A percentile compares a stretch with the other conserved stretches of the same genome.
Evolutionary conservation across 306 rosid species (phyloP).

Genomic region (Malus fusca): DNA sequence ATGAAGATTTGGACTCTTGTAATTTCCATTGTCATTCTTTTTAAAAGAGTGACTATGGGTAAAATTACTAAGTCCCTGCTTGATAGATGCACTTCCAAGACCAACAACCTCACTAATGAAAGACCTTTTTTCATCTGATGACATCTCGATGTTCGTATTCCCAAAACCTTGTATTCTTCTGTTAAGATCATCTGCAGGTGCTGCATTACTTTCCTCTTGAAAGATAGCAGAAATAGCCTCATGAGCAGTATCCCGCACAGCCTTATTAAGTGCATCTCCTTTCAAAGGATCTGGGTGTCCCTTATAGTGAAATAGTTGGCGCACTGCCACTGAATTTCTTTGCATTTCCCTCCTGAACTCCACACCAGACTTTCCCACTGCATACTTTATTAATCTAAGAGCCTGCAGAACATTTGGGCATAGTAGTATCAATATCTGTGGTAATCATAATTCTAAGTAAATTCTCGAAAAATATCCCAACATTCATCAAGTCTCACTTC

Average conservation of each 20-base stretch:
- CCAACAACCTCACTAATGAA: slow-evolving; percentile 97
- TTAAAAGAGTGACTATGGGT: slow-evolving; percentile 68
- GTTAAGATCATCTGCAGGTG: slow-evolving; percentile 75
- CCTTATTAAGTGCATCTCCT: slow-evolving; percentile 91
- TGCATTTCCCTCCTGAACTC: slow-evolving; percentile 99
- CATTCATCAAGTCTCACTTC: neutral
- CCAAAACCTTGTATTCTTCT: slow-evolving; percentile 96
- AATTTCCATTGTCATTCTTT: slow-evolving; percentile 74
- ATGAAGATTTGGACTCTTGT: slow-evolving; percentile 81
- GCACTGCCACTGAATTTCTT: slow-evolving; percentile 84
- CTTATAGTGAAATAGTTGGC: slow-evolving; percentile 83
- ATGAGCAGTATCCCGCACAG: slow-evolving; percentile 88
- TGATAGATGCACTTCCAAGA: slow-evolving; percentile 91
- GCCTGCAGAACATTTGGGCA: slow-evolving; percentile 45
- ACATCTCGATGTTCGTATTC: slow-evolving; percentile 58
- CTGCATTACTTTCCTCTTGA: slow-evolving; percentile 63
- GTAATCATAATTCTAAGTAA: neutral
- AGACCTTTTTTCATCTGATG: slow-evolving; percentile 66
- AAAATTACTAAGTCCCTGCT: slow-evolving; percentile 79
- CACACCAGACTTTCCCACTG: slow-evolving; percentile 85
- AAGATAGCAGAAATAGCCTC: slow-evolving; percentile 79
- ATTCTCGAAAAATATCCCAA: neutral
- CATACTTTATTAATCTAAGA: slow-evolving; percentile 82
- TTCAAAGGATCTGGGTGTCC: slow-evolving; percentile 87
- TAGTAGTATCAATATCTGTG: neutral